Conservation (phyloP, 2,329 filamentous ascomycete genomes). For the Sporothrix phasma region DNA sequence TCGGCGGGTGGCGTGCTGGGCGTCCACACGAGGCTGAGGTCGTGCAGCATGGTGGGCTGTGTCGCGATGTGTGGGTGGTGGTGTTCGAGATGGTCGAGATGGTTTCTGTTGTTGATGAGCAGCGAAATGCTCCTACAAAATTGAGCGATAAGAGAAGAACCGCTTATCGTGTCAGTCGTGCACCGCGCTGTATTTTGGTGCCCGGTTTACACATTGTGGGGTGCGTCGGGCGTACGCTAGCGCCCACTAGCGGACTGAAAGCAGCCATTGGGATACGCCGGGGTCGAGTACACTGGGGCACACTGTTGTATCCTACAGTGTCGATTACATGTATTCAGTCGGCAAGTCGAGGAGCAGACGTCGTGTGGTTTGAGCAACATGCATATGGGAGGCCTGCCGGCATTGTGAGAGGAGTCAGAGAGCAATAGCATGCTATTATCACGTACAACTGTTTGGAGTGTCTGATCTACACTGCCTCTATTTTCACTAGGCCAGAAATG, state of each 20-base stretch:
- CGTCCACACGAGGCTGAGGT: conserved; percentile 83
- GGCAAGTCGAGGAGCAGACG: background rate
- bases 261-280: too few relatives aligned
- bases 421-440: background rate
- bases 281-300: too few relatives aligned
- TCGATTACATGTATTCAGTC: background rate
- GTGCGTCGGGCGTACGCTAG: background rate
- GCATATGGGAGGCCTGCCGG: background rate
- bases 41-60: conserved; percentile 67
- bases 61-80: background rate
- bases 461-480: background rate
- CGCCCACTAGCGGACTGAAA: background rate
- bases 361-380: background rate
- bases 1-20: conserved; percentile 50
- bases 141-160: conserved; percentile 4
- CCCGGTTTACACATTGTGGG: background rate
- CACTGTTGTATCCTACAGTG: too few relatives aligned
- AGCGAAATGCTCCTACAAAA: background rate
- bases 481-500: background rate
- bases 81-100: background rate
- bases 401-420: background rate
- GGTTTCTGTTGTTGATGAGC: too few relatives aligned
- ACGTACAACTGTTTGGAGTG: background rate
- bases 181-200: background rate
- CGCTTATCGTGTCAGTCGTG: background rate